Base-by-base conservation (phyloP, 1,139 yeast species). In the Yamadazyma diospyri region DNA sequence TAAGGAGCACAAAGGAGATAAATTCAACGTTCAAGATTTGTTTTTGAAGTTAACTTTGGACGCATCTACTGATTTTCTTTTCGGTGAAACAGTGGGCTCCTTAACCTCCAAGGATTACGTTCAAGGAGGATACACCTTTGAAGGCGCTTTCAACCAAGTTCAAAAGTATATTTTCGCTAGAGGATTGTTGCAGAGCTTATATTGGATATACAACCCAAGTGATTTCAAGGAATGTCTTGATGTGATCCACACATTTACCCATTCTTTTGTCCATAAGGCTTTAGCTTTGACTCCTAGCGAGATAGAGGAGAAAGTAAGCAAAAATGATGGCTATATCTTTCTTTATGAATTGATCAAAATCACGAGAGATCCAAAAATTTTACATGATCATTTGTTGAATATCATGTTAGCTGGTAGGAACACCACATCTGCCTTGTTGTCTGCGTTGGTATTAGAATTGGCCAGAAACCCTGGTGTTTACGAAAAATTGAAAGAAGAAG, bases 351-450 rank as follows among this genome's bases (percentile, higher is more conserved):
- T 72, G 38, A 63, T 60, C 19, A 66, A 68, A 43, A 66, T 64
- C 38, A 69, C 77, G 2, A 55, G 64, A 25, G 64, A 72, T 46
- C 72, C 69, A n/a, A 51, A 46, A 22, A 54, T 59, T n/a, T 57
- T 72, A 40, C 65, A 73, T 20, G 75, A 70, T 42, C 75, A 71
- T 45, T 59, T 69, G 25, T 52, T 70, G 39, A 69, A 69, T 41
- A 64, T 72, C 37, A 54, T 72, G 44, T 53, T 72, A 19, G 77
- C 78, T 10, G 78, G 76, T 10, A 59, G 78, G 43, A 75, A 69
- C 44, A 72, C 79, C 30, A 73, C 79, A 4, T 73, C 78, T 2
- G 66, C 71, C 5, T 54, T 71, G 27, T 59, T 73, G 30, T 61
- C 73, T 2, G 69, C 64, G 44, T 43, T 59, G 11, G 51, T 71